Conservation (phyloP, 345 rosid genomes). For the Trapa incisa region DNA sequence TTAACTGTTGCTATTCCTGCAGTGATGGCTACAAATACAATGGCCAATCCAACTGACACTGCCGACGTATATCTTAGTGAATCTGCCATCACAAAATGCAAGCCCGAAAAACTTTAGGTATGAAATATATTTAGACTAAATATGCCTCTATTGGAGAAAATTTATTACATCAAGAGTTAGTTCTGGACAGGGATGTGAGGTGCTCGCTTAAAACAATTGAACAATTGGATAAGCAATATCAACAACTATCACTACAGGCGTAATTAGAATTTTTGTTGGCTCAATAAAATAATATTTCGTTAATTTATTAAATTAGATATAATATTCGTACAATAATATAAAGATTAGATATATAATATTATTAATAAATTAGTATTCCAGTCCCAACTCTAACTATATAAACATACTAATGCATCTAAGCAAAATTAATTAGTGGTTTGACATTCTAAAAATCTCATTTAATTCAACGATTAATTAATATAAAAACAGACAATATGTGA, state of each 20-base stretch:
- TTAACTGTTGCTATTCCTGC: conserved; percentile 37
- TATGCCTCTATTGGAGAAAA: background rate
- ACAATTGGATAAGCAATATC: background rate
- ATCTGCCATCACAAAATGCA: conserved; percentile 20
- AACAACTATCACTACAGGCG: background rate
- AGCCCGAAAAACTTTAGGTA: background rate
- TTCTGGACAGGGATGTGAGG: background rate
- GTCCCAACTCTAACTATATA: too few species aligned
- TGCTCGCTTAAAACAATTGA: background rate
- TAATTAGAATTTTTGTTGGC: too few species aligned
- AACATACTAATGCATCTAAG: too few species aligned
- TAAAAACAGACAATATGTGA: too few species aligned
- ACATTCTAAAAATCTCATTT: too few species aligned
- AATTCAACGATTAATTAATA: too few species aligned
- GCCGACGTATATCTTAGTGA: conserved; percentile 62
- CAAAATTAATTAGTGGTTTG: too few species aligned
- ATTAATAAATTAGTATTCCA: too few species aligned
- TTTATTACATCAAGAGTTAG: background rate
- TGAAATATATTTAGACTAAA: background rate
- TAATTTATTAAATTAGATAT: too few species aligned
- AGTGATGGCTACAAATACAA: conserved; percentile 52
- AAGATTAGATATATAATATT: too few species aligned
- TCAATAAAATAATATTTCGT: too few species aligned
- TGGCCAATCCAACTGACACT: conserved; percentile 44
- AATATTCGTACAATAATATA: too few species aligned